Percentiles rank a stretch among this genome's conserved stretches.
phyloP scores from a whole-genome alignment of 2,329 filamentous ascomycete species.

The Talaromyces verruculosus region DNA sequence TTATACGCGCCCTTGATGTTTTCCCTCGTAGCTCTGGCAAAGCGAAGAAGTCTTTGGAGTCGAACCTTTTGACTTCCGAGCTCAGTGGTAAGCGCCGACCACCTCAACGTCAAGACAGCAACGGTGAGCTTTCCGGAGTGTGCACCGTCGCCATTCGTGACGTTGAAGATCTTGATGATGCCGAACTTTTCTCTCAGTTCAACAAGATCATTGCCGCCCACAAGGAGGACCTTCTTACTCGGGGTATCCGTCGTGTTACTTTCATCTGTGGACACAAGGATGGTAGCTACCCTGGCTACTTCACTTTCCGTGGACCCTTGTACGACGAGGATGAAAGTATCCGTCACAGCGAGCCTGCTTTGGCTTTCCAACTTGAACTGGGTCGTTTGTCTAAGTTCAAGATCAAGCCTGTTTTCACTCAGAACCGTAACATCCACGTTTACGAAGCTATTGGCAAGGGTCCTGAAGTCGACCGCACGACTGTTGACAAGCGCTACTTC shows the following conservation, averaged over 20 bases:
- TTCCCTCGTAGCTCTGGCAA: conserved; percentile 63
- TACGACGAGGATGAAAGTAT: conserved; percentile 94
- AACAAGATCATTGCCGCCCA: conserved; percentile 71
- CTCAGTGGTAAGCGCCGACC: conserved; percentile 70
- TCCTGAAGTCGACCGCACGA: conserved; percentile 73
- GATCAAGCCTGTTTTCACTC: conserved; percentile 97
- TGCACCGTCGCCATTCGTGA: conserved; percentile 91
- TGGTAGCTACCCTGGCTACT: conserved; percentile 93
- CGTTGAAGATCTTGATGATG: conserved; percentile 77
- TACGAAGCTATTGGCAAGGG: conserved; percentile 96
- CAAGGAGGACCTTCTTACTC: conserved; percentile 79
- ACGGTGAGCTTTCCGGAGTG: conserved; percentile 84
- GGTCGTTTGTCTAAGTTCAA: conserved; percentile 92
- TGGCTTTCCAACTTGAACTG: conserved; percentile 98
- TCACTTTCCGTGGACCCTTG: conserved; percentile 90
- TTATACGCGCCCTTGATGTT: conserved; percentile 79
- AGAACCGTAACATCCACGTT: conserved; percentile 98
- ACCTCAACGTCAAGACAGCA: conserved; percentile 55
- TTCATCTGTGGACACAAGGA: conserved; percentile 96
- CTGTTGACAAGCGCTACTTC: conserved; percentile 83
- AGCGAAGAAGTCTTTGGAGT: conserved; percentile 57
- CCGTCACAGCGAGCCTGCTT: conserved; percentile 91
- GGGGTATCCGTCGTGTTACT: conserved; percentile 82
- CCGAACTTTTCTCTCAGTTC: conserved; percentile 75
- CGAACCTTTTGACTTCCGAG: conserved; percentile 64